phyloP scores from a whole-genome alignment of 768 basidiomycete species.

The Kwoniella pini region DNA sequence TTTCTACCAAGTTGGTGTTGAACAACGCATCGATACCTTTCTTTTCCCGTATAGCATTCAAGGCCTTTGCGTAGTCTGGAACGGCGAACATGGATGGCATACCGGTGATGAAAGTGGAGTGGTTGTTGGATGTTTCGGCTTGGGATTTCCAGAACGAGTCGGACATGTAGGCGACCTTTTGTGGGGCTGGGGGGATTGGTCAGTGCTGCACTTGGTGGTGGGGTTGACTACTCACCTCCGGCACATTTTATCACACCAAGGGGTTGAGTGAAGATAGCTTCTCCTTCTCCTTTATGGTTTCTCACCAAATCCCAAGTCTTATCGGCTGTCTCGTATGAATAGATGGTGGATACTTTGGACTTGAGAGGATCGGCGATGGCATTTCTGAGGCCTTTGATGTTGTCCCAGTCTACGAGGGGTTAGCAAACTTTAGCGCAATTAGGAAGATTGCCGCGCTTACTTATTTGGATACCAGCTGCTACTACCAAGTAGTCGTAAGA shows the following conservation, averaged over 20 bases:
- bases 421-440: background rate
- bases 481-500: slow-evolving; percentile 85
- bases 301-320: slow-evolving; percentile 84
- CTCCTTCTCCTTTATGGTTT: slow-evolving; percentile 68
- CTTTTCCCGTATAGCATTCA: slow-evolving; percentile 72
- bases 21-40: slow-evolving; percentile 81
- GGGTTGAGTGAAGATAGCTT: slow-evolving; percentile 91
- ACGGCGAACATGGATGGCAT: slow-evolving; percentile 96
- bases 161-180: slow-evolving; percentile 50
- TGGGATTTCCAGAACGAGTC: slow-evolving; percentile 66
- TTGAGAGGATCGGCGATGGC: slow-evolving; percentile 70
- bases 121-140: slow-evolving; percentile 51
- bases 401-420: slow-evolving; percentile 62
- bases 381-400: slow-evolving; percentile 68
- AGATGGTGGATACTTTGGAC: slow-evolving; percentile 87
- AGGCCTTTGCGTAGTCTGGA: slow-evolving; percentile 89
- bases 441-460: slow-evolving; percentile 30
- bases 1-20: slow-evolving; percentile 73
- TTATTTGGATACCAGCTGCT: slow-evolving; percentile 82
- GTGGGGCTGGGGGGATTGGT: slow-evolving; percentile 26
- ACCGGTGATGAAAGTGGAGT: slow-evolving; percentile 79
- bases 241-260: slow-evolving; percentile 91
- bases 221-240: slow-evolving; percentile 54
- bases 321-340: slow-evolving; percentile 85
- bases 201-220: no score